Evolutionary conservation across 208 protist species (phyloP), one percentile per base, ranked within the genome.

Genomic region (Porcisia deanei): DNA sequence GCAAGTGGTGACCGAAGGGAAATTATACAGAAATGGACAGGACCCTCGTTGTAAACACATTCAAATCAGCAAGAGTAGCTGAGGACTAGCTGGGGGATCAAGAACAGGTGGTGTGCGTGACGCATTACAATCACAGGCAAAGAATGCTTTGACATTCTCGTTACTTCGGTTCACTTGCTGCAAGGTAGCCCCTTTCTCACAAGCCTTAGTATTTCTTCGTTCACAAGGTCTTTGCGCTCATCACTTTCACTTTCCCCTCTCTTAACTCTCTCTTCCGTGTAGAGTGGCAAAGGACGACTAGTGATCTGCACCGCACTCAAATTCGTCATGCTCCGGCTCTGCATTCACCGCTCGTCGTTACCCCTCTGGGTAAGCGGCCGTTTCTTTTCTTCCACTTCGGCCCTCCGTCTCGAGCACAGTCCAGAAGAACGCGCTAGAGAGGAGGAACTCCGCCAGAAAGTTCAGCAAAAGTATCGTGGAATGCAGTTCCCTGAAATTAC

Each of bases 381-480:
- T 43, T 69, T 70, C 5, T 75, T 82, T 34, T 76, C 63, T n/a
- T 79, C 73, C 10, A 80, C 82, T n/a, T 9, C 34, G 20, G 9
- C n/a, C 8, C 57, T 83, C 25, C 66, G 53, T 25, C 60, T 75
- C 57, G 76, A 83, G 43, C 39, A 69, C 3, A 77, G 59, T 37
- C 47, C 78, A 0, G 60, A 81, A 49, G 87, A 94, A 60, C 74
- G 69, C 0, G 76, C 85, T 68, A 80, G 86, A 3, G 88, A 94
- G 75, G 77, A 75, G n/a, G 81, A 81, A 73, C 75, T 92, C 16
- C 71, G 88, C 34, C 71, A 85, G 68, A 89, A 86, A 63, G 78
- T 94, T 1, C 61, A 85, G 57, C 65, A 88, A 58, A 79, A 78
- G 71, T 92, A 90, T 68, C 69, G 77, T n/a, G 84, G 88, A 7